These are phyloP conservation scores for Secale cereale DNA, from an alignment of 176 grass and related monocot genomes.

Conservation along the genomic window DNA sequence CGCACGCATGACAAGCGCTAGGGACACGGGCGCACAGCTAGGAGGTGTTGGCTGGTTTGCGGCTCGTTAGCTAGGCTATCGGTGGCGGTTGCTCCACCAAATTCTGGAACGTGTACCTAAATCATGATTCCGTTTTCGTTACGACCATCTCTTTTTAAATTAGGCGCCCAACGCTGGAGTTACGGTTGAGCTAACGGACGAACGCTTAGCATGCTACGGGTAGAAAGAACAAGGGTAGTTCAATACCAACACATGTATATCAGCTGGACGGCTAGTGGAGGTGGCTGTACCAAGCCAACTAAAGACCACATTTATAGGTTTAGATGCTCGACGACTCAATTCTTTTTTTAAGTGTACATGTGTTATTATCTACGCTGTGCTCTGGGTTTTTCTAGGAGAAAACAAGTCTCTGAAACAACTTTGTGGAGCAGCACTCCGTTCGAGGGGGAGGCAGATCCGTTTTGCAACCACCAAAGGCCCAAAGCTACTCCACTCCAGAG, in stretches of 20 bases:
- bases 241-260: no score
- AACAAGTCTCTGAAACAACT: no score
- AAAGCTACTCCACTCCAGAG: background rate
- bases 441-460: background rate
- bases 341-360: no score
- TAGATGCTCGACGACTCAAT: no score
- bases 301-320: no score
- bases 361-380: no score
- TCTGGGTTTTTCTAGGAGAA: no score
- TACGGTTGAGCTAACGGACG: background rate
- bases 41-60: background rate
- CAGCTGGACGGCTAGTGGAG: no score
- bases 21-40: conserved; percentile 20
- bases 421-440: background rate
- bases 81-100: conserved; percentile 46
- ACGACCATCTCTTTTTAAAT: background rate
- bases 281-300: no score
- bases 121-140: background rate
- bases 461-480: background rate
- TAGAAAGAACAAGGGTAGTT: no score
- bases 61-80: conserved; percentile 34
- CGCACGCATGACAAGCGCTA: conserved; percentile 24
- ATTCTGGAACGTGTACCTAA: conserved; percentile 36
- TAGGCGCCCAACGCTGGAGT: background rate
- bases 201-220: background rate